Evolutionary conservation across 805 yeast species (phyloP).

Genomic region (Candida krabiensis): DNA sequence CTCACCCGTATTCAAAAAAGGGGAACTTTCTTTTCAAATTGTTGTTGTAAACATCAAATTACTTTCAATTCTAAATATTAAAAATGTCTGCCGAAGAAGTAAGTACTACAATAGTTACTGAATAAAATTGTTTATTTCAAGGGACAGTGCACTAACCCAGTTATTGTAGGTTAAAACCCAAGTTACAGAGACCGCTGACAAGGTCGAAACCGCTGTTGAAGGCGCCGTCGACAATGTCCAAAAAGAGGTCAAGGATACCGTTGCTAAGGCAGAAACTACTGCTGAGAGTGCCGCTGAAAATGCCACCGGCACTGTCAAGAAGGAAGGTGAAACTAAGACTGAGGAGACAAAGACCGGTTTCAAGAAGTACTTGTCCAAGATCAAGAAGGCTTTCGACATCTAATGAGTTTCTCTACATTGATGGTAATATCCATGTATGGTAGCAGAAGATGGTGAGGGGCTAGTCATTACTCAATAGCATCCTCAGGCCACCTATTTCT

Average conservation of each 20-base stretch:
- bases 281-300: constrained; percentile 10
- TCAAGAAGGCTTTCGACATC: constrained; percentile 26
- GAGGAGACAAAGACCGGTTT: constrained; percentile 23
- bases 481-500: constrained; percentile 1
- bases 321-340: constrained; percentile 18
- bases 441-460: too few relatives aligned
- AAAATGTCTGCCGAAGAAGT: constrained; percentile 22
- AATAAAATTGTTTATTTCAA: too few relatives aligned
- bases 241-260: constrained; percentile 6
- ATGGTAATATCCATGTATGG: too few relatives aligned
- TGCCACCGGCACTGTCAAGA: constrained; percentile 6
- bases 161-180: constrained; percentile 11
- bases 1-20: too few relatives aligned
- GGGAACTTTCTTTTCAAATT: too few relatives aligned
- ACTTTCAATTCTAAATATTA: not conserved
- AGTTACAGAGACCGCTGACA: constrained; percentile 11
- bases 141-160: too few relatives aligned
- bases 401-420: too few relatives aligned
- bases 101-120: too few relatives aligned
- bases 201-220: constrained; percentile 11
- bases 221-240: constrained; percentile 6
- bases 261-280: constrained; percentile 10
- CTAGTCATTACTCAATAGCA: constrained; percentile 2
- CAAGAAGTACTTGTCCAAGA: constrained; percentile 31
- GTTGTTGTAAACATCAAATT: too few relatives aligned